Evolutionary conservation across 345 rosid genomes (phyloP), one percentile per base, ranked within the genome.

Genomic region (Eucalyptus regnans): DNA sequence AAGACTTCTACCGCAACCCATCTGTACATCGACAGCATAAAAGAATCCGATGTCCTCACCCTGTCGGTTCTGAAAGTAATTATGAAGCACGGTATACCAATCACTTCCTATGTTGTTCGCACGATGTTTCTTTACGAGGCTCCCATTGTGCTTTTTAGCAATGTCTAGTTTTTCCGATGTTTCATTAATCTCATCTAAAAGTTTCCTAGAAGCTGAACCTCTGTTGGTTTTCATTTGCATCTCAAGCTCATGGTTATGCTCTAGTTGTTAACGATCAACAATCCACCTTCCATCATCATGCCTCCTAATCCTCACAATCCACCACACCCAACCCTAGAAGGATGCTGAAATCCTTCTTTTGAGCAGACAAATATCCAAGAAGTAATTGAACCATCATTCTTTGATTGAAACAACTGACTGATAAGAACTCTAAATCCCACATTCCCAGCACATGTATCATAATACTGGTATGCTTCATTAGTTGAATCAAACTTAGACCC

Each of bases 261-360:
- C 96, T 91, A 93, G 94, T 54, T 92, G 90, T 62, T 94, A 95
- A 92, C 95, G 92, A 88, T 97, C 99, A 10, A 96, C 98, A 12
- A 95, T 92, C 99, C 97, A 97, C 22, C 91, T 94, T 86, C 97
- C 98, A 85, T 90, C 91, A 52, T 95, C 98, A 91, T 95, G 96
- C 86, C 94, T 95, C 93, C 95, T 97, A 86, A 97, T 96, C 93
- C 96, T 94, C 99, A 96, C 96, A 93, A 96, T 90, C 98, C 97
- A 37, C 98, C 96, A 88, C 99, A 96, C 14, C 99, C 99, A 71
- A 96, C 92, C 88, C 96, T 94, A 14, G 99, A 94, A 64, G 99
- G 99, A 90, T 96, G 99, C 90, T 96, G 96, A 92, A 96, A 96
- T 86, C 99, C 98, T 94, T 96, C 99, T 90, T 94, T 96, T 1